Evolutionary conservation across 257 asterid species (phyloP).

Genomic region (Ilex aquifolium): DNA sequence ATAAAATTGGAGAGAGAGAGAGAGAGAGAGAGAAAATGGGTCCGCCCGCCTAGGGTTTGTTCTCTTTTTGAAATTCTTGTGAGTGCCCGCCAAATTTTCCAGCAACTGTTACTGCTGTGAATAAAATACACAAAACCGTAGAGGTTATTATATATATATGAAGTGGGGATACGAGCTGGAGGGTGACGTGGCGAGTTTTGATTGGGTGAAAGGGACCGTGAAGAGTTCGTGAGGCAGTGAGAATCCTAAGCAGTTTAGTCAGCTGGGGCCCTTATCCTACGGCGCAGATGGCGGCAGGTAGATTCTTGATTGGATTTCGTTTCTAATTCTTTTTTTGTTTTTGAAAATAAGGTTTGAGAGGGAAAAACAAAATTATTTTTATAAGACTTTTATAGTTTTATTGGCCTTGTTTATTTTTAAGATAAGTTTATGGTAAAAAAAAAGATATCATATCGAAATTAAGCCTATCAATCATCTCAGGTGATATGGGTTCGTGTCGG

Average conservation of each 20-base stretch:
- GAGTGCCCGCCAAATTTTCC: conserved; percentile 68
- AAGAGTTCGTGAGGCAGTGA: neutral
- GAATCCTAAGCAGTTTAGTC: conserved; percentile 34
- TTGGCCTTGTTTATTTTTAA: too few species aligned
- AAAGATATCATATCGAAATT: too few species aligned
- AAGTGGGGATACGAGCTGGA: neutral
- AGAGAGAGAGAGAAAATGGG: neutral
- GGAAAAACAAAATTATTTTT: too few species aligned
- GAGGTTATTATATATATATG: too few species aligned
- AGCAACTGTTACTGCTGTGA: conserved; percentile 41
- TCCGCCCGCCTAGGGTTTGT: conserved; percentile 49
- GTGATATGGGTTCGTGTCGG: too few species aligned
- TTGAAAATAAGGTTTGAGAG: too few species aligned
- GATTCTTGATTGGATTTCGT: conserved; percentile 2
- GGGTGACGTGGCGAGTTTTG: conserved; percentile 14
- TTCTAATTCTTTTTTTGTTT: too few species aligned
- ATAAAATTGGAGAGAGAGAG: conserved; percentile 5
- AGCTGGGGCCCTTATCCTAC: neutral
- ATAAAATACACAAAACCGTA: conserved; percentile 15
- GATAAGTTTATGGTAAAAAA: too few species aligned
- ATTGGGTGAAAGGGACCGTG: conserved; percentile 7
- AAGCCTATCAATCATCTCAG: too few species aligned
- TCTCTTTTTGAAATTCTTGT: conserved; percentile 36
- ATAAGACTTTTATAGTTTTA: too few species aligned
- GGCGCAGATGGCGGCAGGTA: conserved; percentile 24